Evolutionary conservation across 2,329 filamentous ascomycete genomes (phyloP), one percentile per base, ranked within the genome.

Genomic region (Metarhizium humberi): DNA sequence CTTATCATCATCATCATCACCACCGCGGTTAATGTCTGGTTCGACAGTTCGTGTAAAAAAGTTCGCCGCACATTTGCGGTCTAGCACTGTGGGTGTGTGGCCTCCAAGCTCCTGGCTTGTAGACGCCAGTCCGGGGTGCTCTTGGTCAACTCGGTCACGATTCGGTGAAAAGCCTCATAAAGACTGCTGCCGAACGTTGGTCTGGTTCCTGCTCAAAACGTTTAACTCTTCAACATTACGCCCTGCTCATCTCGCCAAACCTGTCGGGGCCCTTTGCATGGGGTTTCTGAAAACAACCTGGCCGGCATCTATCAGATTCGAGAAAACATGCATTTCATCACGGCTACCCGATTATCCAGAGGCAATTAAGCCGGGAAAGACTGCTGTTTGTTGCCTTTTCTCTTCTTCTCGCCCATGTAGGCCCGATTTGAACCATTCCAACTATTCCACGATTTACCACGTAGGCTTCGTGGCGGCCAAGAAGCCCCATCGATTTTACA

Each of bases 201-300:
- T 45, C 42, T 52, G 54, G 53, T 57, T 55, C 55, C 47, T 52
- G 51, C 53, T 56, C 50, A 48, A 45, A 45, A 16, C 42, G 4
- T 45, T 20, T 45, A 16, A 6, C 42, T 45, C n/a, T 45, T 10
- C 42, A 20, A 7, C 42, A 20, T 6, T 25, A 6, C 13, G 18
- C 18, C 42, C 18, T 25, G n/a, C 4, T 45, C 42, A 5, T 45
- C 42, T 45, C 42, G 42, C 42, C 16, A 45, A 45, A 20, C n/a
- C 42, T 11, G 38, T 40, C 14, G 38, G 10, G 14, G 38, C 10
- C 13, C 38, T 40, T 25, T 40, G 38, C 38, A n/a, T 40, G 38
- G 38, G 38, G 38, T 2, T 11, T 40, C 5, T 40, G 4, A 40
- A 16, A 40, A 11, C 10, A 40, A 16, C 38, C 38, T 40, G 14